Evolutionary conservation across 2,329 filamentous ascomycete species (phyloP), one percentile per base, ranked within the genome.

Genomic region (Metarhizium guizhouense): DNA sequence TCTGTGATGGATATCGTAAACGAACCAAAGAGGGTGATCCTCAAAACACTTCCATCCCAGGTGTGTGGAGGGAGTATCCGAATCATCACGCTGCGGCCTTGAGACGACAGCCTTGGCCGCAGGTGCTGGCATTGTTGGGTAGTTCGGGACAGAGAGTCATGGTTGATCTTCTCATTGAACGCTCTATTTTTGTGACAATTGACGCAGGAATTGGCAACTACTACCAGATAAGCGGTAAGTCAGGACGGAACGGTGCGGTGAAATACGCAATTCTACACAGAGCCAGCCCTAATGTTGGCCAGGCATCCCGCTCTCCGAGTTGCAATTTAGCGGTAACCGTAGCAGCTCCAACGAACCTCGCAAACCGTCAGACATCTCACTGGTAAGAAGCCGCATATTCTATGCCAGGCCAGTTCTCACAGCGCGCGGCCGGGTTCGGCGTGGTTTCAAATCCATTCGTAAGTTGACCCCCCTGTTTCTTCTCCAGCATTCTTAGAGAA

Each of bases 391-490:
- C 65, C 84, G 90, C 20, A 95, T 96, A 76, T 78, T 97, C 52
- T 97, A 96, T 70, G 87, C 88, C 25, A 85, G 84, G 62, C 83
- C 90, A 20, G 79, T 82, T 2, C 74, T 92, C 34, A 93, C 87
- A 63, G 76, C 82, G 3, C 81, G 81, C 61, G 86, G 87, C 3
- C 71, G 76, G 8, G 79, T 94, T 7, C 79, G 82, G 18, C 86
- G 88, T 67, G 93, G 94, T 2, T 77, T 95, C 54, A 84, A 85
- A 60, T 88, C 89, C 67, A 90, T 90, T 55, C 92, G 89, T 95
- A 78, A 66, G 86, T 74, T 32, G 1, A n/a, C 40, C 16, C 13
- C 11, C 11, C 3, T 34, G 32, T 2, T 32, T 25, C 13, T 32
- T 25, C n/a, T n/a, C 25, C 18, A 20, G 6, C 8, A 14, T n/a